These are phyloP conservation scores for Kalanchoe fedtschenkoi DNA, from an alignment of 164 flowering plant genomes.

Conservation along the genomic window DNA sequence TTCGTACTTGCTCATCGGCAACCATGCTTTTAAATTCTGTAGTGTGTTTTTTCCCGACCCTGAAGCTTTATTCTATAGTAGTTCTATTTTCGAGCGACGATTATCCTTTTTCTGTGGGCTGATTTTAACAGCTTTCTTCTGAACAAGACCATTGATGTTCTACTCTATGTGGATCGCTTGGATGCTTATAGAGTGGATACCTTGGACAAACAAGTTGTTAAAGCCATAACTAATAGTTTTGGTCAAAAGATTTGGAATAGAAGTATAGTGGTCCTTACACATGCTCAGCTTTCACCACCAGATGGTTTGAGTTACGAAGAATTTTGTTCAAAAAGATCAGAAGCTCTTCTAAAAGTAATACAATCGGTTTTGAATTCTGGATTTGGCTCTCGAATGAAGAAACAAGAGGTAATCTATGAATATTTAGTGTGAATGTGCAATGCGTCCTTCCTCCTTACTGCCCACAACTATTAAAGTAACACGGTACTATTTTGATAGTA, in stretches of 20 bases:
- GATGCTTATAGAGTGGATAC: conserved; percentile 91
- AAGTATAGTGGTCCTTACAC: conserved; percentile 75
- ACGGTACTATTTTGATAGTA: too few relatives aligned
- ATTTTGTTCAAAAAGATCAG: conserved; percentile 66
- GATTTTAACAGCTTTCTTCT: conserved; percentile 61
- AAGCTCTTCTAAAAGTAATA: conserved; percentile 61
- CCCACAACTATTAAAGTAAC: too few relatives aligned
- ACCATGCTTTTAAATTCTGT: neutral
- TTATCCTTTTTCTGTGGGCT: conserved; percentile 1
- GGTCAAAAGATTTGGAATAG: conserved; percentile 87
- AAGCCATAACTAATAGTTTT: conserved; percentile 75
- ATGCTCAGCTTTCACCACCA: conserved; percentile 92
- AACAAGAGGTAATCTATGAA: conserved; percentile 19
- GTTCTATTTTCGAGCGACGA: neutral
- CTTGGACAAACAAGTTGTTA: conserved; percentile 77
- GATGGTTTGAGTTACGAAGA: conserved; percentile 80
- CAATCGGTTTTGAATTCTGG: conserved; percentile 11
- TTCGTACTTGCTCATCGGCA: conserved; percentile 13
- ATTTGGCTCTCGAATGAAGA: conserved; percentile 49
- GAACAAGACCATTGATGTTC: conserved; percentile 87
- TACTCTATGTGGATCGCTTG: conserved; percentile 90
- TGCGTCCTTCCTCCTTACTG: too few relatives aligned
- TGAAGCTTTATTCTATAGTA: neutral
- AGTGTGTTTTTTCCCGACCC: neutral
- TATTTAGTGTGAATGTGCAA: neutral